Percentiles rank a stretch among this genome's conserved stretches.
phyloP scores from a whole-genome alignment of 2,329 filamentous ascomycete genomes.

The Fusarium sacchari region DNA sequence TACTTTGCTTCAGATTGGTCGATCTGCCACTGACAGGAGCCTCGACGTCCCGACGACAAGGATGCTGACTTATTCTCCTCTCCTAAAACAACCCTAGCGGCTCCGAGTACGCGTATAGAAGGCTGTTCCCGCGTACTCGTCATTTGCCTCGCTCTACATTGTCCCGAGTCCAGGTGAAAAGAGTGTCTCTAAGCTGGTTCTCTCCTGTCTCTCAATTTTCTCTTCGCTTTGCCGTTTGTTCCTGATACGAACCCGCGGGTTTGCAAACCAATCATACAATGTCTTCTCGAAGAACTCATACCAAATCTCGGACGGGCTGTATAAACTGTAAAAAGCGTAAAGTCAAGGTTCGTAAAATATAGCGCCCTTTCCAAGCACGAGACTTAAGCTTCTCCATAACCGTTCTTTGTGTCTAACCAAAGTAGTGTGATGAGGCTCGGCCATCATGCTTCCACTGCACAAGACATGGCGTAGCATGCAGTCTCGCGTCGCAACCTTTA shows the following conservation, averaged over 20 bases:
- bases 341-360: constrained; percentile 44
- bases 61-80: not conserved
- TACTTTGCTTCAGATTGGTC: not conserved
- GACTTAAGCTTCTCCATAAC: not conserved
- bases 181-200: not conserved
- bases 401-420: constrained; percentile 7
- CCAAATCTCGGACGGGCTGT: constrained; percentile 48
- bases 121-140: constrained; percentile 35
- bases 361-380: not conserved
- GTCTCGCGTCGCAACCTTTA: constrained; percentile 29
- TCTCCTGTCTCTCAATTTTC: constrained; percentile 5
- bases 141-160: constrained; percentile 12
- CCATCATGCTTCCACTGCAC: constrained; percentile 47
- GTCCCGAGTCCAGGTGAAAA: constrained; percentile 10
- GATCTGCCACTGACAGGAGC: not conserved
- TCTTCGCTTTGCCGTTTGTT: constrained; percentile 1
- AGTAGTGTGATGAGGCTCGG: constrained; percentile 43
- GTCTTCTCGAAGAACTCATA: constrained; percentile 46
- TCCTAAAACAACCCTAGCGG: constrained; percentile 21
- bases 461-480: constrained; percentile 44
- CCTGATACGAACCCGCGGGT: constrained; percentile 37
- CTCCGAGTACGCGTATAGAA: constrained; percentile 38
- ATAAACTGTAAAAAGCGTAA: constrained; percentile 48
- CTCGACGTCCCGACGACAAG: constrained; percentile 13
- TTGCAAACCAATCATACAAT: constrained; percentile 20